Base-by-base conservation (phyloP, 2,329 filamentous ascomycete species). In the Camillea tinctor region DNA sequence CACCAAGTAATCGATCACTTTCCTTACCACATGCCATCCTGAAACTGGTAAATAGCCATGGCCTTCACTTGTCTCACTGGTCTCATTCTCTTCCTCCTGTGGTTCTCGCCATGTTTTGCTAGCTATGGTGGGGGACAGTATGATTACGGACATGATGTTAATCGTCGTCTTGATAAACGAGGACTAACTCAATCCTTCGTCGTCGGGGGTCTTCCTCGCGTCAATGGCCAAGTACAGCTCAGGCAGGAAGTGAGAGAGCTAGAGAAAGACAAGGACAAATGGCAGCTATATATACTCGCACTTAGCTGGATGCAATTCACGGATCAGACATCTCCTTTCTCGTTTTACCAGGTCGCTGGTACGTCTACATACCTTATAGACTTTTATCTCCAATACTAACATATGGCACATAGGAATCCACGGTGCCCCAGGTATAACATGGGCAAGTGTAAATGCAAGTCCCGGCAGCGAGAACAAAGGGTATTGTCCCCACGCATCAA, bases 291-390 rank as follows among this genome's bases (percentile, higher is more conserved):
- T 73, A 79, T 96, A 23, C 82, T 94, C 54, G 89, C 88, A 13
- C 81, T 95, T 68, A 85, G 85, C 72, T 86, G 87, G 77, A 86
- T 94, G 78, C 88, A 92, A 75, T 83, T 80, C 62, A 84, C 84
- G 59, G 78, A 87, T 64, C 88, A 92, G 75, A 78, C 80, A 19
- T 76, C 80, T 56, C 80, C 81, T 58, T 79, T 89, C 44, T 94
- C 91, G 49, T 95, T 87, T 79, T 96, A 93, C 75, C 86, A 91
- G 69, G 83, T 96, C 67, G 84, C 89, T 61, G 90, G 92, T 91
- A 74, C 24, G 60, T 55, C 7, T 53, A 11, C 22, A 22, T 20
- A 52, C 20, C 57, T 50, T 15, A 21, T 6, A 54, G 20, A 50
- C 53, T 21, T 50, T 24, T 51, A 11, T 54, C 50, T 50, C 52